Evolutionary conservation across 345 rosid species (phyloP).

Genomic region (Eucalyptus tenuipes): DNA sequence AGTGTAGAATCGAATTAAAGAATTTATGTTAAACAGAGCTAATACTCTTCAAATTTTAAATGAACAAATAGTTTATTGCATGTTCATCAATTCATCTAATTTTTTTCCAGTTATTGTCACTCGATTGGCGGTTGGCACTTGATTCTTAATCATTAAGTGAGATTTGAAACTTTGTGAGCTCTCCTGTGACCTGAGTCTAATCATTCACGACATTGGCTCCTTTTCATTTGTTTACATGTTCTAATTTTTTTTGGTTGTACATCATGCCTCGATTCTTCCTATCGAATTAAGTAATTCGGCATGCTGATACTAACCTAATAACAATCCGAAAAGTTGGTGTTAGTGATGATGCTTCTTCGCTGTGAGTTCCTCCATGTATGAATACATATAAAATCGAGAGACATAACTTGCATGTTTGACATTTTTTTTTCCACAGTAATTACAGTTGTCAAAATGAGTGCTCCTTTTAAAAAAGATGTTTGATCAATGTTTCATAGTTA

Average conservation of each 20-base stretch:
- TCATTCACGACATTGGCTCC: not conserved
- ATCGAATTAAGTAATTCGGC: not conserved
- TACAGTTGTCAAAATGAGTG: not conserved
- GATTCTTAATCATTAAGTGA: not conserved
- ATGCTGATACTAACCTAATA: fast-evolving
- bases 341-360: not conserved
- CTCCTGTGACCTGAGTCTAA: not conserved
- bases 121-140: not conserved
- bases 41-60: not conserved
- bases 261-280: not conserved
- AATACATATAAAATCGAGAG: not conserved
- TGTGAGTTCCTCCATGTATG: not conserved
- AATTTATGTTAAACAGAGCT: not conserved
- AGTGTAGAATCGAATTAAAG: not conserved
- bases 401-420: not conserved
- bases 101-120: not conserved
- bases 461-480: not conserved
- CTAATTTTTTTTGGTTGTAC: not conserved
- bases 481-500: not conserved
- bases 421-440: not conserved
- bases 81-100: not conserved
- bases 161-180: not conserved
- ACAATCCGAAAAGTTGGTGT: not conserved
- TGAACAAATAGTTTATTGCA: not conserved
- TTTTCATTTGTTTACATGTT: not conserved